These are phyloP conservation scores for Saccharomyces hybrid DNA, from an alignment of 1,139 yeast species.

Conservation along the genomic window DNA sequence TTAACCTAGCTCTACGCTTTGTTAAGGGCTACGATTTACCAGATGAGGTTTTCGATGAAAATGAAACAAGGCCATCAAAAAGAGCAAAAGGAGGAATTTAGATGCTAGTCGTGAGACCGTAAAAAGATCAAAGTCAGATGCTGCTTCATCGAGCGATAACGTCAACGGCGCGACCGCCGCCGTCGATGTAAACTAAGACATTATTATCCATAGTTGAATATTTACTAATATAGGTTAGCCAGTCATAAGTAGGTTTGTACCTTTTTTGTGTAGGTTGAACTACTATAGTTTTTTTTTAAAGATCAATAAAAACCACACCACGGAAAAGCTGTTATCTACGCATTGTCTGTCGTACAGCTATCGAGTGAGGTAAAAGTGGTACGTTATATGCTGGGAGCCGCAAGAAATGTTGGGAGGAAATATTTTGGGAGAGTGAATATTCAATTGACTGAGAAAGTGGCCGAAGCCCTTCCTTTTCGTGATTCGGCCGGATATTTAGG, in stretches of 20 bases:
- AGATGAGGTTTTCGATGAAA: slow-evolving; percentile 72
- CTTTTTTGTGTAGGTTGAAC: background rate
- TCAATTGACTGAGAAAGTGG: background rate
- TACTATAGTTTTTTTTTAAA: background rate
- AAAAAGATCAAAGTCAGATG: slow-evolving; percentile 31
- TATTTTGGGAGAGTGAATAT: background rate
- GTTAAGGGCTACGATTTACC: slow-evolving; percentile 79
- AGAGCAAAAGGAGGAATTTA: slow-evolving; percentile 40
- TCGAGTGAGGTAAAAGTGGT: background rate
- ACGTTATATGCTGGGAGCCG: background rate
- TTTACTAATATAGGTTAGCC: background rate
- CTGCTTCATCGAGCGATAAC: slow-evolving; percentile 3
- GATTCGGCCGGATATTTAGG: background rate
- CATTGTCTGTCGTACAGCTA: no score
- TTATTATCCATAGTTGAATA: background rate
- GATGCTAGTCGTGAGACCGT: slow-evolving; percentile 9
- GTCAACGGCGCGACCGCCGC: slow-evolving; percentile 3
- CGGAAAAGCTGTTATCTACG: background rate
- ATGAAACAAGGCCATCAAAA: slow-evolving; percentile 65
- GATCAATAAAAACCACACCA: background rate
- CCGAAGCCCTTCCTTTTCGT: background rate
- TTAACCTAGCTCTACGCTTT: slow-evolving; percentile 59
- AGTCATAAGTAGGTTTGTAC: background rate
- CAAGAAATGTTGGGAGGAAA: background rate
- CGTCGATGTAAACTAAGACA: slow-evolving; percentile 4